Evolutionary conservation across 441 rosid genomes (phyloP).

Genomic region (Euphorbia schlechtendalii): DNA sequence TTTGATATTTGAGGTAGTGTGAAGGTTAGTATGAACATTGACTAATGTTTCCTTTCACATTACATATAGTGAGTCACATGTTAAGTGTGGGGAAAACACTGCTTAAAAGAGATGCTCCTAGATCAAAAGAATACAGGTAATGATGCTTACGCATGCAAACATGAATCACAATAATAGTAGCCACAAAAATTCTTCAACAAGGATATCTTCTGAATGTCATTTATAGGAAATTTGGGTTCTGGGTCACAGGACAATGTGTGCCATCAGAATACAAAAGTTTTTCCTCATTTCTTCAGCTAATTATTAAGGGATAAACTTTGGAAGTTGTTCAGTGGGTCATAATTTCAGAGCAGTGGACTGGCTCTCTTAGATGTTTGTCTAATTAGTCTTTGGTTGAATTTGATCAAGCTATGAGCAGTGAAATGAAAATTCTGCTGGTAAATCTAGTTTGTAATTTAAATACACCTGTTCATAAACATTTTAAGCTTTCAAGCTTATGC

Average conservation of each 20-base stretch:
- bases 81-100: slow-evolving; percentile 64
- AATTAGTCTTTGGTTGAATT: neutral
- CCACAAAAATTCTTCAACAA: neutral
- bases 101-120: slow-evolving; percentile 57
- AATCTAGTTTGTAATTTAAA: neutral
- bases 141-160: slow-evolving; percentile 5
- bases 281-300: neutral
- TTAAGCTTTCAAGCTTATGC: neutral
- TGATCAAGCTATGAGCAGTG: neutral
- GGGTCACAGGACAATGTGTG: no score
- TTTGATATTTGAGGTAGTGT: neutral
- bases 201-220: neutral
- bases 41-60: neutral
- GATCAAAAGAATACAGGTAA: slow-evolving; percentile 45
- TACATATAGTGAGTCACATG: slow-evolving; percentile 63
- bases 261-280: no score
- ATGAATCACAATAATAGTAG: neutral
- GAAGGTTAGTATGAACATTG: neutral
- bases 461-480: neutral
- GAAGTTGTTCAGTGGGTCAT: neutral
- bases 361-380: neutral
- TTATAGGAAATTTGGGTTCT: neutral
- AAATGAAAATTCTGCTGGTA: neutral
- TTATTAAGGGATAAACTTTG: neutral
- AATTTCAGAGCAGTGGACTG: neutral